Percentiles rank a stretch among this genome's conserved stretches.
Conservation (phyloP, 2,329 filamentous ascomycete genomes). For the Alternaria sp. region DNA sequence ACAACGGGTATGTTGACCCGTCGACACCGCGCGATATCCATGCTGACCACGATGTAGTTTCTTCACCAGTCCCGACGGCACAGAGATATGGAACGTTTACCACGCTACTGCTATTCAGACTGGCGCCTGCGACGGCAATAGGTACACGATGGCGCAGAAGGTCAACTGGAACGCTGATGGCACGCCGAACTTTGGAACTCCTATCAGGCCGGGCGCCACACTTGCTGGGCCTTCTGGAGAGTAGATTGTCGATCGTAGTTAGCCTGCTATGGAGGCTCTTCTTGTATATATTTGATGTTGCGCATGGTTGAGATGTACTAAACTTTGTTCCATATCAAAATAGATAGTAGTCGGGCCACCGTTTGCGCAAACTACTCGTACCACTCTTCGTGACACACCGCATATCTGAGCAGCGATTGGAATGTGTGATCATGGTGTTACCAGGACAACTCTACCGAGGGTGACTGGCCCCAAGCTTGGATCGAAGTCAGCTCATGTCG, state of each 20-base stretch:
- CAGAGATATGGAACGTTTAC: constrained; percentile 62
- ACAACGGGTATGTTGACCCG: constrained; percentile 53
- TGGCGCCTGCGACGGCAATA: constrained; percentile 60
- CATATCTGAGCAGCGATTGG: not conserved
- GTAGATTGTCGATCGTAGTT: constrained; percentile 1
- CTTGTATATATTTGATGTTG: not conserved
- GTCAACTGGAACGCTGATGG: constrained; percentile 60
- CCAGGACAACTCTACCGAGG: not conserved
- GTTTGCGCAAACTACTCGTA: not conserved
- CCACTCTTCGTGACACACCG: not conserved
- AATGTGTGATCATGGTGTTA: not conserved
- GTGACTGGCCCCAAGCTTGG: not conserved
- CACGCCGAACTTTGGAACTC: constrained; percentile 58
- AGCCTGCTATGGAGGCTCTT: not conserved
- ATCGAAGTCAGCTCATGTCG: not conserved
- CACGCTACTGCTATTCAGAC: constrained; percentile 59
- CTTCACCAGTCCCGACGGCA: constrained; percentile 63
- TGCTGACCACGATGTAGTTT: constrained; percentile 49
- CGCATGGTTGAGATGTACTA: not conserved
- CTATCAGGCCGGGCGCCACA: constrained; percentile 35
- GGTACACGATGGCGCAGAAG: constrained; percentile 62
- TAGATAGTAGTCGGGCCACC: not conserved
- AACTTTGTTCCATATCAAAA: not conserved
- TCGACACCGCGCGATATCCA: not conserved
- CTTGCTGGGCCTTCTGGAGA: constrained; percentile 47